Base-by-base conservation (phyloP, 176 grass and related monocot species). In the Oryza meyeriana region DNA sequence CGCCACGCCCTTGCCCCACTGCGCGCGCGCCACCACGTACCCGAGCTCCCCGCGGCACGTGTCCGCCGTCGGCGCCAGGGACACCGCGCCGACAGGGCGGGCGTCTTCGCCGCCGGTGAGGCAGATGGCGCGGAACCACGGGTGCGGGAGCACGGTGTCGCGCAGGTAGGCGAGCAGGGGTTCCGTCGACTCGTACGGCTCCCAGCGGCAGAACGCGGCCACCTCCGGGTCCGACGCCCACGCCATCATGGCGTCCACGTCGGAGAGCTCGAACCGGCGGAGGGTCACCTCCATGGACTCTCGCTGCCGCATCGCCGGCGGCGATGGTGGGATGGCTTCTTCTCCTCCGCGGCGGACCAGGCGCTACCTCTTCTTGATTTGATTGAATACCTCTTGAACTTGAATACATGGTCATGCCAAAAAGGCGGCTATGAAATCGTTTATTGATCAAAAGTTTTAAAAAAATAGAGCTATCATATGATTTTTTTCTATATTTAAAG, bases 1-100 rank as follows among this genome's bases (percentile, higher is more conserved):
- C 14, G 77, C 88, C 17, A 94, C 79, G 44, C 92, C 95, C 12
- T 11, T 75, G 20, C 95, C 95, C 95, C 92, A 98, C 81, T 91
- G 64, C 59, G 69, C 59, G 6, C 86, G 73, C 1, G 88, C 95
- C 81, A 98, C 26, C 65, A 91, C 81, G 76, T 98, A 98, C 1
- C 90, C 95, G 28, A 94, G 74, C 86, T 98, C 95, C 1, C 28
- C 66, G 29, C 82, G 90, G 84, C 88, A 93, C 6, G 1, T 12
- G 41, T 89, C 87, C 8, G 4, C 71, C 30, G 86, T 80, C 24
- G 79, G 84, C 40, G 38, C 16, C 61, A 94, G 31, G 44, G 88
- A 88, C 26, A 98, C 72, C 4, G 90, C 61, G 36, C 95, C 92
- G 3, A 98, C 88, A 1, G 94, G 88, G 28, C 40, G 62, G 68